phyloP scores from a whole-genome alignment of 2,329 filamentous ascomycete genomes.

The Pseudocercospora ulei region DNA sequence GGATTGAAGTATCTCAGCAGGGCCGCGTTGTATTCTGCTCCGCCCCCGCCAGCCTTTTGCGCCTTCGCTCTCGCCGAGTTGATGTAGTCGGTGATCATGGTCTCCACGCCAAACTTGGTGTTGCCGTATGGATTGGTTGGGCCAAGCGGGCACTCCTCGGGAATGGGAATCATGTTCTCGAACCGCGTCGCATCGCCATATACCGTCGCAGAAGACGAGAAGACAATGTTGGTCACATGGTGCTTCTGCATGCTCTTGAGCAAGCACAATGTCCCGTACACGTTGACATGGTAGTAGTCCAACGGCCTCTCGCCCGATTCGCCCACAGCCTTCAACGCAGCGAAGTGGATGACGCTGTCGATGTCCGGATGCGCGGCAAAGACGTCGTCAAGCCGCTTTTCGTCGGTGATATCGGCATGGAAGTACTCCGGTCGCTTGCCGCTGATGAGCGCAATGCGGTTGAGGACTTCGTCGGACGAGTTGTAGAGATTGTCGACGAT shows the following conservation, averaged over 20 bases:
- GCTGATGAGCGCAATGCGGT: conserved; percentile 87
- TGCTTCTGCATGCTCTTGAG: conserved; percentile 78
- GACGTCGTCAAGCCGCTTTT: conserved; percentile 71
- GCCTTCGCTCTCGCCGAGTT: conserved; percentile 75
- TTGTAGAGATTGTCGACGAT: conserved; percentile 97
- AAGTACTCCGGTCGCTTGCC: conserved; percentile 81
- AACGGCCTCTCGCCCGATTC: conserved; percentile 89
- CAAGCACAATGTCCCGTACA: conserved; percentile 80
- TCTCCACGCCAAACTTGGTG: conserved; percentile 88
- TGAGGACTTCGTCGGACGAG: conserved; percentile 79
- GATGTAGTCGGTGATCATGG: conserved; percentile 82
- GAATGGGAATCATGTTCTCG: conserved; percentile 97
- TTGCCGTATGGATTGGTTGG: conserved; percentile 96
- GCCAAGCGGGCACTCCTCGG: conserved; percentile 88
- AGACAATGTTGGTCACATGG: conserved; percentile 93
- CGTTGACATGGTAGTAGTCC: conserved; percentile 97
- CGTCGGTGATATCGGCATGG: conserved; percentile 79
- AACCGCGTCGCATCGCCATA: conserved; percentile 96
- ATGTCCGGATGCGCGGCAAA: conserved; percentile 85
- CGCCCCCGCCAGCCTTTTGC: conserved; percentile 67
- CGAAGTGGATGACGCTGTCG: conserved; percentile 98
- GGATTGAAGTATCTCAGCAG: conserved; percentile 97
- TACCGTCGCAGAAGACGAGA: conserved; percentile 94
- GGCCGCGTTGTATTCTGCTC: conserved; percentile 81
- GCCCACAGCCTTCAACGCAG: conserved; percentile 94